These are phyloP conservation scores for Neopestalotiopsis sp. DNA, from an alignment of 2,329 filamentous ascomycete genomes.

Conservation along the genomic window DNA sequence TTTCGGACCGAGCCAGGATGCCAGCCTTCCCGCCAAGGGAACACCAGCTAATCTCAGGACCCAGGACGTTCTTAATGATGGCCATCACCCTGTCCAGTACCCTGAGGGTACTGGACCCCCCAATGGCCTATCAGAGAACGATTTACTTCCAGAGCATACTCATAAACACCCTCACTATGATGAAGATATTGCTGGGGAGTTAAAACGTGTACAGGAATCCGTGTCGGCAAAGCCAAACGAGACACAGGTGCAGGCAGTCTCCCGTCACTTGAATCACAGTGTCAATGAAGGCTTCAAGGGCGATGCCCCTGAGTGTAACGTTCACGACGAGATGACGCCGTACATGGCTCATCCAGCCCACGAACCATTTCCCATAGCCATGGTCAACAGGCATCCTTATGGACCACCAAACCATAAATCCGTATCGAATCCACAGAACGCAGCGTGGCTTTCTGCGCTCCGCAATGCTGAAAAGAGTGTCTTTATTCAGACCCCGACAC, in stretches of 20 bases:
- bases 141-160: constrained; percentile 58
- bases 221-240: constrained; percentile 58
- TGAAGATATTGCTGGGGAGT: constrained; percentile 62
- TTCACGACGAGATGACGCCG: constrained; percentile 67
- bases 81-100: neutral
- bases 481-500: constrained; percentile 81
- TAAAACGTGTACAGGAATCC: constrained; percentile 63
- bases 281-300: constrained; percentile 55
- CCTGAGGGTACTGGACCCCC: neutral
- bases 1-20: constrained; percentile 31
- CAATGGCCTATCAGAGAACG: neutral
- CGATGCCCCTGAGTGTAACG: constrained; percentile 58
- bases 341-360: constrained; percentile 63
- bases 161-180: constrained; percentile 70
- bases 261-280: constrained; percentile 70
- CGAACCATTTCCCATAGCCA: constrained; percentile 70
- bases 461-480: constrained; percentile 66
- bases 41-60: constrained; percentile 21
- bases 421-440: constrained; percentile 74
- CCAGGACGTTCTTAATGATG: neutral
- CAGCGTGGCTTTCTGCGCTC: constrained; percentile 73
- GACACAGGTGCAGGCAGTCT: constrained; percentile 62
- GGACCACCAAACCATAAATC: constrained; percentile 67
- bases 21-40: constrained; percentile 36
- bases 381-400: constrained; percentile 73